These are phyloP conservation scores for Scheffersomyces amazonensis DNA, from an alignment of 805 yeast genomes.

Conservation along the genomic window DNA sequence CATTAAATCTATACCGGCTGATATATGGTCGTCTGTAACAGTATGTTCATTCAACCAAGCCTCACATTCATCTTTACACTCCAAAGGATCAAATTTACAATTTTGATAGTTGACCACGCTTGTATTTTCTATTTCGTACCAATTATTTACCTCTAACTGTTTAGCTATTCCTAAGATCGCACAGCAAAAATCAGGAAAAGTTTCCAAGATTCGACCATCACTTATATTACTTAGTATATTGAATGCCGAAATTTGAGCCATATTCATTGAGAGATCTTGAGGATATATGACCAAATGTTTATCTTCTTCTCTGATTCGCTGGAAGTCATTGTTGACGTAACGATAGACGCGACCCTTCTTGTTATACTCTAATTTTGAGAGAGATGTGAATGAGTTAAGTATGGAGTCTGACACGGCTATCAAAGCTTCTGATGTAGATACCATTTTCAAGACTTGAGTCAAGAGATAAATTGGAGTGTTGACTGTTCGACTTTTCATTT, in stretches of 20 bases:
- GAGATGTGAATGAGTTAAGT: constrained; percentile 28
- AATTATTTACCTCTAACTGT: constrained; percentile 44
- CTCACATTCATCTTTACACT: constrained; percentile 28
- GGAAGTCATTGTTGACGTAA: constrained; percentile 46
- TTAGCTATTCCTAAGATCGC: constrained; percentile 49
- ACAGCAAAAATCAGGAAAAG: constrained; percentile 42
- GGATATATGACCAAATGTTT: constrained; percentile 44
- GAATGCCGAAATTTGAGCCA: constrained; percentile 43
- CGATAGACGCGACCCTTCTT: constrained; percentile 49
- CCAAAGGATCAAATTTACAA: constrained; percentile 29
- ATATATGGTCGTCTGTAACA: constrained; percentile 33
- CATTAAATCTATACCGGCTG: constrained; percentile 40
- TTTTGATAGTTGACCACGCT: constrained; percentile 35
- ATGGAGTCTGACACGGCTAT: constrained; percentile 33
- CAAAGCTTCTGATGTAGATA: constrained; percentile 30
- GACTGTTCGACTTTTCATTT: too few relatives aligned
- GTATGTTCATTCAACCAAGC: constrained; percentile 20
- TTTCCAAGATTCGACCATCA: constrained; percentile 32
- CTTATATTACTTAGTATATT: constrained; percentile 34
- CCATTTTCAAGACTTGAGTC: too few relatives aligned
- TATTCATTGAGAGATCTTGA: constrained; percentile 22
- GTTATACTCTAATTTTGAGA: constrained; percentile 33
- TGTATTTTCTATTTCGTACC: constrained; percentile 48
- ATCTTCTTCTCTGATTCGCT: constrained; percentile 46
- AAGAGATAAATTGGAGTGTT: too few relatives aligned